A percentile compares a stretch with the other conserved stretches of the same genome.
Conservation (phyloP, 306 rosid species). For the Astragalus membranaceus region DNA sequence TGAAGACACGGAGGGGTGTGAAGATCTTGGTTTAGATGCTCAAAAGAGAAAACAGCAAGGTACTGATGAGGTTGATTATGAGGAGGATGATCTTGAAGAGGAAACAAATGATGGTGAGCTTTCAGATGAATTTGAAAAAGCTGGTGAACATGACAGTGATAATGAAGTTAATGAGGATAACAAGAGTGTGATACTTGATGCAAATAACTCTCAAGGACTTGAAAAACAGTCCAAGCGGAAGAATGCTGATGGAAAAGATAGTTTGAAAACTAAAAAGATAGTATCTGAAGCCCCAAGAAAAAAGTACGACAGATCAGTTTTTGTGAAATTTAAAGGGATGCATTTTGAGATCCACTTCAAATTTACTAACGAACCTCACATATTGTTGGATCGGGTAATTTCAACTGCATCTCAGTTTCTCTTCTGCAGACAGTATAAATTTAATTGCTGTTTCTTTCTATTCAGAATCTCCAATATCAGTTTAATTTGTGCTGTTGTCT, state of each 20-base stretch:
- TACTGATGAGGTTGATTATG: slow-evolving; percentile 84
- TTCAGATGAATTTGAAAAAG: slow-evolving; percentile 31
- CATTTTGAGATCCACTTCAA: slow-evolving; percentile 69
- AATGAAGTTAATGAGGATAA: slow-evolving; percentile 5
- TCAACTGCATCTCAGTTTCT: not conserved
- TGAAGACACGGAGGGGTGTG: slow-evolving; percentile 49
- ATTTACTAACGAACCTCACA: slow-evolving; percentile 58
- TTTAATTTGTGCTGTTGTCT: not conserved
- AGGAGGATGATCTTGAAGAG: slow-evolving; percentile 66
- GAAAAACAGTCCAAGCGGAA: slow-evolving; percentile 15
- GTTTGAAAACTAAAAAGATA: slow-evolving; percentile 5
- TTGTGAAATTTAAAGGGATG: slow-evolving; percentile 47
- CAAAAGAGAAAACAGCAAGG: slow-evolving; percentile 65
- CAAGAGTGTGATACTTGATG: slow-evolving; percentile 17
- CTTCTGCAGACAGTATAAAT: not conserved
- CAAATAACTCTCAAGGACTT: slow-evolving; percentile 15
- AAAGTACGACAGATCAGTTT: slow-evolving; percentile 43
- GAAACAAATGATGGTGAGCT: slow-evolving; percentile 40
- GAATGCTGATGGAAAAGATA: slow-evolving; percentile 13
- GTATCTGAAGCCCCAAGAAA: slow-evolving; percentile 6
- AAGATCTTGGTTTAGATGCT: slow-evolving; percentile 72
- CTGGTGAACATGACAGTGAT: not conserved
- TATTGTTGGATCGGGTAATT: slow-evolving; percentile 77
- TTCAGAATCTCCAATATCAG: not conserved
- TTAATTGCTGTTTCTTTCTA: not conserved